These are phyloP conservation scores for Alternaria brassicicola DNA, from an alignment of 2,329 filamentous ascomycete genomes.

Conservation along the genomic window DNA sequence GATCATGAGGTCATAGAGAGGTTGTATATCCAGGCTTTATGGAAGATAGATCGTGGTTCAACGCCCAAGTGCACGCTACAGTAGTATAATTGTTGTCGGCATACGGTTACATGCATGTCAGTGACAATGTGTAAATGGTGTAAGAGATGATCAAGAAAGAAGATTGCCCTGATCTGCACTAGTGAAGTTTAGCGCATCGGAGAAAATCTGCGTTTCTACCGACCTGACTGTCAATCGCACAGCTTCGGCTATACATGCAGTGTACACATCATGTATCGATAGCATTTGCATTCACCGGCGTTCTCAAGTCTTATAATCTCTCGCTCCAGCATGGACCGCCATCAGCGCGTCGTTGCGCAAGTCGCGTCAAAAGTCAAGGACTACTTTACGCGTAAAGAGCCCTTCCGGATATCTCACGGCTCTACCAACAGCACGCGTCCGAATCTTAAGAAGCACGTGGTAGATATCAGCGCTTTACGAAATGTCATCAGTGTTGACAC, in stretches of 20 bases:
- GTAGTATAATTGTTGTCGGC: no score
- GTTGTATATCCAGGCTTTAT: not conserved
- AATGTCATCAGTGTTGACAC: constrained; percentile 67
- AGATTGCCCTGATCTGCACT: not conserved
- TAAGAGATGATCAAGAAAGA: not conserved
- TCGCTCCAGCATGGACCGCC: constrained; percentile 44
- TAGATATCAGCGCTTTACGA: constrained; percentile 70
- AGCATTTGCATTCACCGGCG: constrained; percentile 22
- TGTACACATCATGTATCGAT: constrained; percentile 25
- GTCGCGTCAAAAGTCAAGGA: constrained; percentile 56
- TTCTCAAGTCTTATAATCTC: constrained; percentile 3
- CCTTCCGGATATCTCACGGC: constrained; percentile 79
- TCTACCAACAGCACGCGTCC: constrained; percentile 77
- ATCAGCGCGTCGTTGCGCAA: constrained; percentile 52
- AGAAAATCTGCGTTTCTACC: constrained; percentile 19
- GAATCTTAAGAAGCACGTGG: constrained; percentile 50
- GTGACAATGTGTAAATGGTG: not conserved
- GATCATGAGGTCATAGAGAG: not conserved
- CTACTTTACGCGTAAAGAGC: constrained; percentile 60
- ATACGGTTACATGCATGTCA: not conserved
- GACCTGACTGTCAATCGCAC: constrained; percentile 1
- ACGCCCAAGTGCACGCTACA: not conserved
- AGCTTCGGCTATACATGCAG: not conserved
- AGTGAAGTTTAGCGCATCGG: constrained; percentile 19
- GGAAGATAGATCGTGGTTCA: not conserved